Percentiles rank a stretch among this genome's conserved stretches.
Evolutionary conservation across 306 rosid species (phyloP).

Genomic region (Dicorynia guianensis): DNA sequence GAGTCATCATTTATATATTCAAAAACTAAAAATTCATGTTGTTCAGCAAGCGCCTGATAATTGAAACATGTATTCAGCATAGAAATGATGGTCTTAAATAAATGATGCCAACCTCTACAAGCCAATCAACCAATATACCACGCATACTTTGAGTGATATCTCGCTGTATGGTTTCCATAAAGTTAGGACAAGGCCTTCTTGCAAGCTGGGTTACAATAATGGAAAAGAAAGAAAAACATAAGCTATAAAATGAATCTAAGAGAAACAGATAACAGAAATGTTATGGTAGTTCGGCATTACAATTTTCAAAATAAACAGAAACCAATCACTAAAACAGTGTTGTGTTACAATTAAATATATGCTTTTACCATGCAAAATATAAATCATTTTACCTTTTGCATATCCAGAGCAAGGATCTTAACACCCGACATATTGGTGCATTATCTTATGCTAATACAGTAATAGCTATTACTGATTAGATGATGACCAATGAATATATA

Average conservation of each 20-base stretch:
- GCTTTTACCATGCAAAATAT: neutral
- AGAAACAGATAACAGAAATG: slow-evolving; percentile 28
- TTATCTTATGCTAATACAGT: neutral
- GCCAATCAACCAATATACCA: slow-evolving; percentile 91
- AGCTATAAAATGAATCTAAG: slow-evolving; percentile 19
- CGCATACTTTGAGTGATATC: slow-evolving; percentile 93
- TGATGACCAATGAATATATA: neutral
- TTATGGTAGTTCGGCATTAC: slow-evolving; percentile 4
- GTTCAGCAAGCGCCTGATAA: neutral
- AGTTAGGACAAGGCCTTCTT: slow-evolving; percentile 70
- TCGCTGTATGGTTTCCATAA: slow-evolving; percentile 73
- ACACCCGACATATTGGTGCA: neutral
- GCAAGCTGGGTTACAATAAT: slow-evolving; percentile 59
- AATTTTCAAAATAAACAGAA: neutral
- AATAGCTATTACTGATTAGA: slow-evolving; percentile 14
- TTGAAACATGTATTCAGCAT: neutral
- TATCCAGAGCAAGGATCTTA: neutral
- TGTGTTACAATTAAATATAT: neutral
- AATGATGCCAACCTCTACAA: slow-evolving; percentile 81
- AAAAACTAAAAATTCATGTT: neutral
- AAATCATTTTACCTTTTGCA: neutral
- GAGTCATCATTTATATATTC: neutral
- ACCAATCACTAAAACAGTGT: neutral
- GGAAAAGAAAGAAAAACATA: slow-evolving; percentile 25
- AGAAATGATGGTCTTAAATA: neutral